Evolutionary conservation across 306 rosid species (phyloP).

Genomic region (Bauhinia variegata): DNA sequence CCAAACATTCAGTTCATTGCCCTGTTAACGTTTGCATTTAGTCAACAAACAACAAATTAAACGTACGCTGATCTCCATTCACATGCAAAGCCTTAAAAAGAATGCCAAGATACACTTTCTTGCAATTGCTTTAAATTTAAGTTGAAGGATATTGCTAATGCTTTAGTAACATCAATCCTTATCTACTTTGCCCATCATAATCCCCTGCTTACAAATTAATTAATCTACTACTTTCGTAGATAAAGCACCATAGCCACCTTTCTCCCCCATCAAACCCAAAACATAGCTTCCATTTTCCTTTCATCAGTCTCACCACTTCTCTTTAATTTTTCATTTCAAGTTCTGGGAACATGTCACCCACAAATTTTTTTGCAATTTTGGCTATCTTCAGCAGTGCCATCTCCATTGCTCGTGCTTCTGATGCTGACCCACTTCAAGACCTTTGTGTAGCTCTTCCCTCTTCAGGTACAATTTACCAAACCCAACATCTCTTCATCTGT

Average conservation of each 20-base stretch:
- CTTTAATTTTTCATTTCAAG: slow-evolving; percentile 9
- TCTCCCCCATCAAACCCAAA: slow-evolving; percentile 31
- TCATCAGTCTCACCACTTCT: slow-evolving; percentile 8
- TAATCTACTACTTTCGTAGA: slow-evolving; percentile 32
- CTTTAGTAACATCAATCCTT: slow-evolving; percentile 36
- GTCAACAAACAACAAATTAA: slow-evolving; percentile 33
- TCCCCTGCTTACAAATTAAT: not conserved
- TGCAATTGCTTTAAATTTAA: slow-evolving; percentile 51
- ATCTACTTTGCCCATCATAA: not conserved
- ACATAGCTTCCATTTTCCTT: not conserved
- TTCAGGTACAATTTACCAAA: slow-evolving; percentile 39
- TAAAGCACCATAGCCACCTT: slow-evolving; percentile 2
- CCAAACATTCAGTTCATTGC: slow-evolving; percentile 36
- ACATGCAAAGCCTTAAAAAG: slow-evolving; percentile 2
- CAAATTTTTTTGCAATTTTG: slow-evolving; percentile 28
- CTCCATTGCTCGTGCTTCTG: slow-evolving; percentile 41
- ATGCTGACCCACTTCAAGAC: slow-evolving; percentile 61
- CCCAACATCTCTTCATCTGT: too few species aligned
- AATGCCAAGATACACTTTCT: not conserved
- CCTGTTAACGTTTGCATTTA: slow-evolving; percentile 11
- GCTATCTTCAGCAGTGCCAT: slow-evolving; percentile 37
- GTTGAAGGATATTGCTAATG: slow-evolving; percentile 27
- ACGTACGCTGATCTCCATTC: slow-evolving; percentile 11
- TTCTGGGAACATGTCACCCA: slow-evolving; percentile 34
- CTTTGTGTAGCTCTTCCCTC: slow-evolving; percentile 61